Evolutionary conservation across 2,329 filamentous ascomycete species (phyloP).

Genomic region (Penicillium sp.): DNA sequence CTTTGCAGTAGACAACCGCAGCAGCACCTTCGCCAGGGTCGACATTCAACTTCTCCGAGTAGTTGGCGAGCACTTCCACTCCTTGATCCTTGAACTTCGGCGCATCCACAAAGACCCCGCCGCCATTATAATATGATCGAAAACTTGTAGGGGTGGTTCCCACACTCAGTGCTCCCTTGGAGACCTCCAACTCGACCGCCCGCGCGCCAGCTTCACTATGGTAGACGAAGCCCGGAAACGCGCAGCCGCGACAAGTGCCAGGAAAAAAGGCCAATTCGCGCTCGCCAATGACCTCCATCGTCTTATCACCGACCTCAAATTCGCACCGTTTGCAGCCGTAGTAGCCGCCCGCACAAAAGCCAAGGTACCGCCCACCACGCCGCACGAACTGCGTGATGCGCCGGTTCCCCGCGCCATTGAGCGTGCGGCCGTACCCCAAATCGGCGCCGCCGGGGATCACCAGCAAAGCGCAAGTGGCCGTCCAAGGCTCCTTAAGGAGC

Average conservation of each 20-base stretch:
- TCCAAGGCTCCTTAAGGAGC: slow-evolving; percentile 88
- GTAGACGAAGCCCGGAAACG: slow-evolving; percentile 86
- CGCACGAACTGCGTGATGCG: slow-evolving; percentile 80
- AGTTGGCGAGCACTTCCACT: slow-evolving; percentile 77
- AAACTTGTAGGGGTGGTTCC: slow-evolving; percentile 57
- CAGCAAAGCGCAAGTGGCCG: slow-evolving; percentile 74
- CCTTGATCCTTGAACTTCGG: slow-evolving; percentile 55
- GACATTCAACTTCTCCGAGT: slow-evolving; percentile 67
- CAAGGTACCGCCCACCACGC: slow-evolving; percentile 76
- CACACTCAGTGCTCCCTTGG: slow-evolving; percentile 52
- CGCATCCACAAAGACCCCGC: slow-evolving; percentile 84
- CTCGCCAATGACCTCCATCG: slow-evolving; percentile 76
- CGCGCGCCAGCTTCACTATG: slow-evolving; percentile 77
- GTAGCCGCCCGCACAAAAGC: slow-evolving; percentile 91
- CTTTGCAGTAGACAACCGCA: slow-evolving; percentile 74
- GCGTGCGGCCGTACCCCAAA: slow-evolving; percentile 75
- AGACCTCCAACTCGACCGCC: slow-evolving; percentile 62
- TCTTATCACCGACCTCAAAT: slow-evolving; percentile 78
- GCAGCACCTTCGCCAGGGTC: slow-evolving; percentile 67
- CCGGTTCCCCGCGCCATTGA: slow-evolving; percentile 84
- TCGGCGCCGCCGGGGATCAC: slow-evolving; percentile 95
- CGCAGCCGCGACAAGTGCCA: slow-evolving; percentile 75
- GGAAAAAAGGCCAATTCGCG: slow-evolving; percentile 86
- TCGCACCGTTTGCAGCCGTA: slow-evolving; percentile 78
- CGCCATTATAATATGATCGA: slow-evolving; percentile 84